phyloP scores from a whole-genome alignment of 495 filamentous ascomycete species.

The Aspergillus sclerotiicarbonarius region DNA sequence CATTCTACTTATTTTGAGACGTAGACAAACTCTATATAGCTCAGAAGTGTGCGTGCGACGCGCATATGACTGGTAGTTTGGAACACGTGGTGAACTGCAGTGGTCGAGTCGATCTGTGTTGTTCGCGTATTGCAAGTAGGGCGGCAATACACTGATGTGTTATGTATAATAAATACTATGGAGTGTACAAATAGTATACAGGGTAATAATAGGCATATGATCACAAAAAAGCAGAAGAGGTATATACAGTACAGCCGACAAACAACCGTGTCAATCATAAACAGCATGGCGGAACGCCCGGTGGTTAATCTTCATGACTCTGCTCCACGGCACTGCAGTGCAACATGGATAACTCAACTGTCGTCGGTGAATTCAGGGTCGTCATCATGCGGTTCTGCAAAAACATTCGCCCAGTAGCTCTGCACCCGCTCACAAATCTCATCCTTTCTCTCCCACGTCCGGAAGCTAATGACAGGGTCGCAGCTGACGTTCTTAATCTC shows the following conservation, averaged over 20 bases:
- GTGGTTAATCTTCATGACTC: not conserved
- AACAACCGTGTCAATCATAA: constrained; percentile 19
- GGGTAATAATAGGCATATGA: not conserved
- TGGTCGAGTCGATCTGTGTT: too few species aligned
- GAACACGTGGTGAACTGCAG: too few species aligned
- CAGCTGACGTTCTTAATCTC: constrained; percentile 51
- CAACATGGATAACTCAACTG: constrained; percentile 7
- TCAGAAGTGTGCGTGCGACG: too few species aligned
- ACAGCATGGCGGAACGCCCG: constrained; percentile 5
- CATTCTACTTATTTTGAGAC: not conserved
- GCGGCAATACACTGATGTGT: not conserved
- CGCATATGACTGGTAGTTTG: too few species aligned
- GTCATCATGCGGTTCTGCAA: constrained; percentile 37
- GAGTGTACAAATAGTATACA: too few species aligned
- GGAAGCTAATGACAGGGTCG: constrained; percentile 36
- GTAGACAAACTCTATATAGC: too few species aligned
- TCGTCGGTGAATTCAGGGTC: constrained; percentile 34
- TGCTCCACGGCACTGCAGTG: not conserved
- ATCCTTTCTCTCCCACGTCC: constrained; percentile 37
- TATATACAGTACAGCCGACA: constrained; percentile 6
- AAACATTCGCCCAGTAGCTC: constrained; percentile 42
- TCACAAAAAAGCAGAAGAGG: not conserved
- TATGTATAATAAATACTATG: too few species aligned
- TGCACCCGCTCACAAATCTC: constrained; percentile 38
- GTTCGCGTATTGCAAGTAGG: too few species aligned